Base-by-base conservation (phyloP, 2,329 filamentous ascomycete genomes). In the Claviceps quebecensis region DNA sequence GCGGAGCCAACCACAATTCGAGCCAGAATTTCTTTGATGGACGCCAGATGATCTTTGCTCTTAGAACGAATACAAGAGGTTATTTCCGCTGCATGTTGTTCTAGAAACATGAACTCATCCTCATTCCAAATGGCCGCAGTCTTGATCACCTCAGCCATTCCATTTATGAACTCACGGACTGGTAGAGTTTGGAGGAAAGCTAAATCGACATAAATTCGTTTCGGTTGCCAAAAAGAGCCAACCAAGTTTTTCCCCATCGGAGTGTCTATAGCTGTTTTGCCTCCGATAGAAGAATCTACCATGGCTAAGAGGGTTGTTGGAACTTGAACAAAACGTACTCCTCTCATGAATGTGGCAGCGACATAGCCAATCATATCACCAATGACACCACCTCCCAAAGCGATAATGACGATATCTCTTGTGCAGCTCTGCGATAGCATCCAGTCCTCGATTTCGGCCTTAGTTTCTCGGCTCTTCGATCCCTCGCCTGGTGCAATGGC, bases 281-380 rank as follows among this genome's bases (percentile, higher is more conserved):
- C 93, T 55, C 93, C 93, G 63, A 98, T 97, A 39, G 89, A 95
- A 45, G 91, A 97, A 69, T 98, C 93, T 43, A 98, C 93, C 93
- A 98, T 98, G 56, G 93, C 82, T 50, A 98, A 76, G 52, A 98
- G 74, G 0, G 90, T 95, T 9, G 93, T 98, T 1, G 93, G 93
- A 46, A 98, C 90, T 69, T 98, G 93, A 43, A 96, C 89, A 65
- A 95, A 95, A 58, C 87, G 87, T 56, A 98, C 84, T 52, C 93
- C 93, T 59, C 93, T 84, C 93, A 98, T 98, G 71, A 97, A 98
- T 39, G 93, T 98, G 40, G 93, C 89, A 22, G 93, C 93, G 49
- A 97, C 89, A 65, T 95, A 98, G 49, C 93, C 93, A 56, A 95
- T 90, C 85, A 98, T 86, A 68, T 98, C 93, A 36, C 93, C 93